These are phyloP conservation scores for Pseudohalonectria lignicola DNA, from an alignment of 2,329 filamentous ascomycete species.

Conservation along the genomic window DNA sequence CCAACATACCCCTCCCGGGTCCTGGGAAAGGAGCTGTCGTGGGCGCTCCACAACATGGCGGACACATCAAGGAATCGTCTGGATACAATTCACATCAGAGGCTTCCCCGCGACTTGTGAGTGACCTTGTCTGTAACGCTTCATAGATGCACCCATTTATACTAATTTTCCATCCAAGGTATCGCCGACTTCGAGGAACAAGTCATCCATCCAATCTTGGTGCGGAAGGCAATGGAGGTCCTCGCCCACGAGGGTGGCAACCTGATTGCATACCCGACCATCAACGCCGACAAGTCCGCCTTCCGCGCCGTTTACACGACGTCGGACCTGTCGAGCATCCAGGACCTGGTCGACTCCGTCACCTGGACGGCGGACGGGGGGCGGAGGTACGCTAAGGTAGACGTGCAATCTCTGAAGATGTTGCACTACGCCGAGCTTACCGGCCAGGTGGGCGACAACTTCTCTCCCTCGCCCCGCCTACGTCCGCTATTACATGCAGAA, in stretches of 20 bases:
- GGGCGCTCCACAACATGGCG: neutral
- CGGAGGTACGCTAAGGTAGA: neutral
- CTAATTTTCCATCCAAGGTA: neutral
- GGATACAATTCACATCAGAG: neutral
- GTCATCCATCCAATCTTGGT: neutral
- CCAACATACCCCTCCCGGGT: too few species aligned
- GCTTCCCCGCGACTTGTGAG: neutral
- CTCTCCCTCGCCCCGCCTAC: too few species aligned
- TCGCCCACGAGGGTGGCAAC: neutral
- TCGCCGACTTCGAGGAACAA: neutral
- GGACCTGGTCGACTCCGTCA: neutral
- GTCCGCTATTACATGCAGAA: neutral
- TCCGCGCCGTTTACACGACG: too few species aligned
- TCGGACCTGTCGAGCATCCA: neutral
- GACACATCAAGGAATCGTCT: neutral
- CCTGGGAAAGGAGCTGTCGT: neutral
- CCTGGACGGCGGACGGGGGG: neutral
- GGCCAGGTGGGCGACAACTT: too few species aligned
- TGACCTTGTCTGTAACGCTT: too few species aligned
- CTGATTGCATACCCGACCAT: neutral
- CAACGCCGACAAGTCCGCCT: neutral
- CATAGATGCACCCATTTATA: too few species aligned
- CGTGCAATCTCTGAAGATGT: neutral
- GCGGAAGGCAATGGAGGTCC: neutral
- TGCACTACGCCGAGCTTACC: neutral